A percentile compares a stretch with the other conserved stretches of the same genome.
Conservation (phyloP, 495 filamentous ascomycete genomes). For the Aspergillus bertholletiae region DNA sequence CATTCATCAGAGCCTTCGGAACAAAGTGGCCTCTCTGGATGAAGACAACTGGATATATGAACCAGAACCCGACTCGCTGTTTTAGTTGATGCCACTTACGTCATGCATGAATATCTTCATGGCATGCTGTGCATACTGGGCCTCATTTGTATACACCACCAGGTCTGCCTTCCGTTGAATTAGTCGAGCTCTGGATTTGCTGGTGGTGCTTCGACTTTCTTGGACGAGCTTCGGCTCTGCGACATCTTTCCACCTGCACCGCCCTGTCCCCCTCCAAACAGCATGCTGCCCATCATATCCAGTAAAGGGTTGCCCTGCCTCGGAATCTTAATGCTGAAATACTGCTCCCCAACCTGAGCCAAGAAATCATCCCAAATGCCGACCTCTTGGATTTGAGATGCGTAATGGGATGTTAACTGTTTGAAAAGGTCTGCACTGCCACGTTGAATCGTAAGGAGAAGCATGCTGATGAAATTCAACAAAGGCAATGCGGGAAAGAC, state of each 20-base stretch:
- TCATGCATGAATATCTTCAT: conserved; percentile 17
- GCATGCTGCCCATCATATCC: conserved; percentile 96
- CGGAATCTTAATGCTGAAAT: conserved; percentile 91
- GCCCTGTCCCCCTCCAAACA: conserved; percentile 63
- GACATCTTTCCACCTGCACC: conserved; percentile 41
- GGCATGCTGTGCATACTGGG: conserved; percentile 10
- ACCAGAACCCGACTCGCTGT: conserved; percentile 50
- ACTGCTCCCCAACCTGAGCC: conserved; percentile 89
- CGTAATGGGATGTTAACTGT: conserved; percentile 79
- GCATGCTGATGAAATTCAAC: conserved; percentile 84
- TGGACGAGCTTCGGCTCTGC: conserved; percentile 31
- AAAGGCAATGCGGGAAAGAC: conserved; percentile 84
- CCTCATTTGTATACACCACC: conserved; percentile 1
- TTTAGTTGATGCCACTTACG: conserved; percentile 10
- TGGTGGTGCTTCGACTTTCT: conserved; percentile 47
- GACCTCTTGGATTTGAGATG: conserved; percentile 67
- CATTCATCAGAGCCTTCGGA: conserved; percentile 66
- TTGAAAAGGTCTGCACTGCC: conserved; percentile 78
- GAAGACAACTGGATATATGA: conserved; percentile 95
- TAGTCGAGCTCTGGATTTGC: conserved; percentile 55
- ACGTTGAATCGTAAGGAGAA: conserved; percentile 79
- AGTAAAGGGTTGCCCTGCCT: conserved; percentile 83
- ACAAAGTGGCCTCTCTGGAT: conserved; percentile 66
- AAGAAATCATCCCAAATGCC: conserved; percentile 79
- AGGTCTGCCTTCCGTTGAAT: not conserved